Conservation (phyloP, 495 filamentous ascomycete genomes). For the Penicillium antarcticum region DNA sequence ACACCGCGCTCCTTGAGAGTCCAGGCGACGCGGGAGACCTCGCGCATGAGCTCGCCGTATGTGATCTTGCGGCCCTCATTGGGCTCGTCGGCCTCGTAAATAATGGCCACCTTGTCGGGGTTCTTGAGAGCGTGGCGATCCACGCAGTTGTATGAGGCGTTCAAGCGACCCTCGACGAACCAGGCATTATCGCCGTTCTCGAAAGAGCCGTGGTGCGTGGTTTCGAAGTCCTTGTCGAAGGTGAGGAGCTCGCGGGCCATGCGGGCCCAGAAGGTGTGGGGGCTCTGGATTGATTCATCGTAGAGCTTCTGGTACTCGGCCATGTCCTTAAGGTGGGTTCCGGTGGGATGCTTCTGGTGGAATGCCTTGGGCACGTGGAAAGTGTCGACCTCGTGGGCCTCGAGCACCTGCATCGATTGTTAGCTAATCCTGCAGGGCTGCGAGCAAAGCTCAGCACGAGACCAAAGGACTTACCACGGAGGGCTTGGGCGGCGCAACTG, state of each 20-base stretch:
- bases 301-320: slow-evolving; percentile 92
- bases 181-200: slow-evolving; percentile 82
- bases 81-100: slow-evolving; percentile 96
- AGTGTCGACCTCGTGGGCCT: slow-evolving; percentile 83
- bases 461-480: slow-evolving; percentile 57
- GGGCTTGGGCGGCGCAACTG: slow-evolving; percentile 49
- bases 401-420: slow-evolving; percentile 42
- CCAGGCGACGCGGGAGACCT: slow-evolving; percentile 84
- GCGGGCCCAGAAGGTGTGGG: slow-evolving; percentile 86
- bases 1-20: slow-evolving; percentile 92
- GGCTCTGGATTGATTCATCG: slow-evolving; percentile 91
- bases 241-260: slow-evolving; percentile 84
- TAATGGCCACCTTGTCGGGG: slow-evolving; percentile 89
- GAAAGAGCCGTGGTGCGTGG: slow-evolving; percentile 76
- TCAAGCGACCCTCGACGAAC: slow-evolving; percentile 92
- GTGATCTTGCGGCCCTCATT: slow-evolving; percentile 84
- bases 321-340: slow-evolving; percentile 64
- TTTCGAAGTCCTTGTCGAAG: slow-evolving; percentile 91
- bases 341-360: slow-evolving; percentile 66
- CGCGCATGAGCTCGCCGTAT: slow-evolving; percentile 88
- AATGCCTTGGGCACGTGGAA: slow-evolving; percentile 65
- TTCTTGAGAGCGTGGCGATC: slow-evolving; percentile 93
- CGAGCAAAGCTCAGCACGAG: not conserved
- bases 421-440: not conserved
- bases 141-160: slow-evolving; percentile 96